Evolutionary conservation across 805 yeast genomes (phyloP).

Genomic region (Schwanniomyces yamadae): DNA sequence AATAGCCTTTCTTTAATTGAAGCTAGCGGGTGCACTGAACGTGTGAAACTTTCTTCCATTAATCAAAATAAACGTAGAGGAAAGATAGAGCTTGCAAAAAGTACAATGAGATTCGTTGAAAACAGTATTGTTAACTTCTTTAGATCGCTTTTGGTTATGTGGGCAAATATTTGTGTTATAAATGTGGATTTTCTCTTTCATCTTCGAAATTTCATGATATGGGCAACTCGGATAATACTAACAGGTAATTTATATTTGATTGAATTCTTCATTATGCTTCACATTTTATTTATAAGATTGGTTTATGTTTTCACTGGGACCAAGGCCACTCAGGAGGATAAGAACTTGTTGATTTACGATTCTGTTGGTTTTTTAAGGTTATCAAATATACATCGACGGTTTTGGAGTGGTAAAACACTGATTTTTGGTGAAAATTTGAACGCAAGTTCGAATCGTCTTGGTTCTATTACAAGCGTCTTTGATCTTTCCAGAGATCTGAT

Average conservation of each 20-base stretch:
- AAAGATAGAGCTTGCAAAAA: background rate
- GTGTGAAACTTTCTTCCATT: no score
- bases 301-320: slow-evolving; percentile 9
- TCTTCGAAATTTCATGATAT: slow-evolving; percentile 7
- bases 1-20: no score
- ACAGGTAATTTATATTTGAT: slow-evolving; percentile 4
- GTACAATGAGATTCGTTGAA: slow-evolving; percentile 1
- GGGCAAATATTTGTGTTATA: slow-evolving; percentile 9
- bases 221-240: slow-evolving; percentile 4
- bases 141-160: slow-evolving; percentile 5
- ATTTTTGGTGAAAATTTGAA: no score
- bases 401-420: slow-evolving; percentile 8
- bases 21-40: no score
- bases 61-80: no score
- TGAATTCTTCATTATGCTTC: slow-evolving; percentile 8
- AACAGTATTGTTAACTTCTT: slow-evolving; percentile 2
- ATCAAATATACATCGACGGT: slow-evolving; percentile 10
- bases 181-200: slow-evolving; percentile 12
- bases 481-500: no score
- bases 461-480: no score
- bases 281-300: slow-evolving; percentile 7
- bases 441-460: no score
- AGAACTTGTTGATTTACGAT: background rate
- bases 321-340: slow-evolving; percentile 2
- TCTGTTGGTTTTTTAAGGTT: slow-evolving; percentile 8